phyloP scores from a whole-genome alignment of 805 yeast species.

The Metschnikowia sp. region DNA sequence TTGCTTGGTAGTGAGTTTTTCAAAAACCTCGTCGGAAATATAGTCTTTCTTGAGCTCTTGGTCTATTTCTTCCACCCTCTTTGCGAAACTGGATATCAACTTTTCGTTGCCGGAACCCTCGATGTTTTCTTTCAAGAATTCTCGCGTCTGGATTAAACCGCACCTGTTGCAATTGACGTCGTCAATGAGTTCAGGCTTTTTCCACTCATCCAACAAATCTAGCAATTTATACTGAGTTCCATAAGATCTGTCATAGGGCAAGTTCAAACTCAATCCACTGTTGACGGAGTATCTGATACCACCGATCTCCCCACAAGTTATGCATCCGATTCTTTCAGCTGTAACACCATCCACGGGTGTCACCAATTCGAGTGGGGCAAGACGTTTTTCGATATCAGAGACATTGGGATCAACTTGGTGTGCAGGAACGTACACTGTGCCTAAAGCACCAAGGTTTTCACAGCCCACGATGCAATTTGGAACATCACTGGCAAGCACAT shows the following conservation, averaged over 20 bases:
- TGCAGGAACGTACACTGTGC: constrained; percentile 69
- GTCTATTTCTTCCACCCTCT: constrained; percentile 30
- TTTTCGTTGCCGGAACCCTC: constrained; percentile 38
- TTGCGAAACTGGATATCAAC: constrained; percentile 26
- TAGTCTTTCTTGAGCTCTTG: constrained; percentile 59
- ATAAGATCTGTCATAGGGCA: constrained; percentile 48
- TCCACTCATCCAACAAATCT: constrained; percentile 63
- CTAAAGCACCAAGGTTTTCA: constrained; percentile 53
- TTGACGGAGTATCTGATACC: constrained; percentile 82
- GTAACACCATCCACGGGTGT: constrained; percentile 92
- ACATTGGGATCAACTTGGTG: constrained; percentile 72
- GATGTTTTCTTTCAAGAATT: constrained; percentile 44
- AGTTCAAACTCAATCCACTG: constrained; percentile 68
- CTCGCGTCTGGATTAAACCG: constrained; percentile 61
- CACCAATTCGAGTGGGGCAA: constrained; percentile 53
- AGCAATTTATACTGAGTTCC: constrained; percentile 38
- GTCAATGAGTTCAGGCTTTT: constrained; percentile 77
- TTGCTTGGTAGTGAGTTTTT: constrained; percentile 67
- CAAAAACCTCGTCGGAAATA: constrained; percentile 77
- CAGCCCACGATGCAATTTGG: constrained; percentile 34
- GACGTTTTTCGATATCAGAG: constrained; percentile 40
- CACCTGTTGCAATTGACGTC: constrained; percentile 96
- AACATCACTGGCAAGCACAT: constrained; percentile 21
- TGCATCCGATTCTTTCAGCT: constrained; percentile 88
- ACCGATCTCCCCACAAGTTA: constrained; percentile 89